A percentile compares a stretch with the other conserved stretches of the same genome.
phyloP scores from a whole-genome alignment of 345 rosid genomes.

The Salix suchowensis region DNA sequence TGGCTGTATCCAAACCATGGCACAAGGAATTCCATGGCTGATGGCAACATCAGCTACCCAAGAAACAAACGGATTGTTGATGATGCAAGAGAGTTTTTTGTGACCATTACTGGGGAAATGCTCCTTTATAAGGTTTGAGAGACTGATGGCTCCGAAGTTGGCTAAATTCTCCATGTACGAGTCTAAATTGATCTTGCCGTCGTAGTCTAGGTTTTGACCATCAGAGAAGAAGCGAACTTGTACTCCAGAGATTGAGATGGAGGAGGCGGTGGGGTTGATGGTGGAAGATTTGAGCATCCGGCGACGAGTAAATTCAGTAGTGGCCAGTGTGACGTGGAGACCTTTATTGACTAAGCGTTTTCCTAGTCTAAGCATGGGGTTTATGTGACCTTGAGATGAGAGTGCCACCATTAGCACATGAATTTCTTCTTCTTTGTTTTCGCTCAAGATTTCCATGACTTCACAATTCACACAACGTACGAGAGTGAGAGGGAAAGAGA shows the following conservation, averaged over 20 bases:
- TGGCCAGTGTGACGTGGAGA: constrained; percentile 36
- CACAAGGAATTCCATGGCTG: constrained; percentile 35
- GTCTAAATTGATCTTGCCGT: constrained; percentile 35
- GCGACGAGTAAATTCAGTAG: constrained; percentile 31
- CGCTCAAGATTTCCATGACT: not conserved
- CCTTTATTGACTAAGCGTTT: constrained; percentile 35
- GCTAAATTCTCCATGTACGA: constrained; percentile 29
- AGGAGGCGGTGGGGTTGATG: not conserved
- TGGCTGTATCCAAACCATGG: constrained; percentile 57
- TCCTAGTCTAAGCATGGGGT: constrained; percentile 42
- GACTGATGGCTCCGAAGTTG: constrained; percentile 31
- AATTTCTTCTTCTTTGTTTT: not conserved
- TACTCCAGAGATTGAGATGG: constrained; percentile 25
- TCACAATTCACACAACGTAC: no score
- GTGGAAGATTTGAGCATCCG: constrained; percentile 26
- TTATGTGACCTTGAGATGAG: constrained; percentile 42
- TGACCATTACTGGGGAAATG: constrained; percentile 14
- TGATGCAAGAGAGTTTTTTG: constrained; percentile 39
- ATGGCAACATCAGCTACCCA: constrained; percentile 47
- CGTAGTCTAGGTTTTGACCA: constrained; percentile 38
- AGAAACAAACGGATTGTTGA: constrained; percentile 45
- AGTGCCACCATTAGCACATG: constrained; percentile 39
- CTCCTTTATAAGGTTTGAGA: constrained; percentile 31
- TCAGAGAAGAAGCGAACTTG: constrained; percentile 40
- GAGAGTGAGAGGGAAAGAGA: no score